Conservation (phyloP, 2,329 filamentous ascomycete species). For the Fusarium neocosmosporiellum region DNA sequence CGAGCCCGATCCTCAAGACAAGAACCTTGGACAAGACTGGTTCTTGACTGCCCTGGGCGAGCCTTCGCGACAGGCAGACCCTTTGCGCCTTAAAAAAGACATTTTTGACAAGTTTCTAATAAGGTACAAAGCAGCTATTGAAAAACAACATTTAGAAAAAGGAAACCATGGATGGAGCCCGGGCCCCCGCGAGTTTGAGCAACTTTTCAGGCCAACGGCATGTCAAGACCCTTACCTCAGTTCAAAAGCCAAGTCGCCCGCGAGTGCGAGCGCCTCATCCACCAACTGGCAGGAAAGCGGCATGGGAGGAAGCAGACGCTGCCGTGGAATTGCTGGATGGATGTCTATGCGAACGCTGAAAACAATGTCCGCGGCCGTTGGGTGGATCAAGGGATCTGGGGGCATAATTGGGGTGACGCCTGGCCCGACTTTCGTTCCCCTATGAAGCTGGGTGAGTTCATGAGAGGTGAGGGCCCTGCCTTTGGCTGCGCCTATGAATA, state of each 20-base stretch:
- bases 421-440: constrained; percentile 4
- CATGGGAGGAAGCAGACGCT: neutral
- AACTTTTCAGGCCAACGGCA: neutral
- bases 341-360: constrained; percentile 10
- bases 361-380: constrained; percentile 26
- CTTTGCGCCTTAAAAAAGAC: neutral
- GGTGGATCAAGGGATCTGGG: constrained; percentile 23
- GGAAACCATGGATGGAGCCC: neutral
- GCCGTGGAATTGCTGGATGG: neutral
- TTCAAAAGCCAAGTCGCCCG: neutral
- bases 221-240: neutral
- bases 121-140: neutral
- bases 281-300: neutral
- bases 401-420: constrained; percentile 14
- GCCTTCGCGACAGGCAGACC: neutral
- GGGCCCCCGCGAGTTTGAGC: neutral
- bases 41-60: neutral
- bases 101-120: neutral
- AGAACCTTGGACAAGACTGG: neutral
- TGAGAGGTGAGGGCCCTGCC: neutral
- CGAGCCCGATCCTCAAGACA: neutral
- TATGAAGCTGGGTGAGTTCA: neutral
- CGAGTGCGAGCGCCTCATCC: neutral
- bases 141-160: neutral
- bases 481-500: neutral